Base-by-base conservation (phyloP, 768 basidiomycete species). In the Rhizopogon vinicolor region DNA sequence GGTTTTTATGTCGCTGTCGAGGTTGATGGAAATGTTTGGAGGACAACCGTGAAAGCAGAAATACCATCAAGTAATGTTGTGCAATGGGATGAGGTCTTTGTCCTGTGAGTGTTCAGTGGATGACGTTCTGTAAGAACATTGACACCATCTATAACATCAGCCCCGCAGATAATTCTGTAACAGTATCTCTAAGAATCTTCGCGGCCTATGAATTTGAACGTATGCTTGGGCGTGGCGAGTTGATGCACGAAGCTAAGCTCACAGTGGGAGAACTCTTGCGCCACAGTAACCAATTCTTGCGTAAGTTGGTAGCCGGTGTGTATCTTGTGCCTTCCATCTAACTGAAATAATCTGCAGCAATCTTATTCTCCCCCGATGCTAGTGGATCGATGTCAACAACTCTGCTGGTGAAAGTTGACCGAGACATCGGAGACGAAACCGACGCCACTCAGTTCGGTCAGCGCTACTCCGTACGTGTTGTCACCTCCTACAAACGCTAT, bases 1-100 rank as follows among this genome's bases (percentile, higher is more conserved):
- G 56, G 54, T 2, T 63, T 63, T 39, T 63, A 54, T 44, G 59
- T 58, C 31, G 46, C 49, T 7, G 39, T 63, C 8, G 19, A 60
- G 44, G 41, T 56, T 7, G 10, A 12, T 10, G 28, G 39, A 29
- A 33, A n/a, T 13, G 3, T 33, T 19, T 55, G 43, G 46, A 51
- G 45, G 35, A 63, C 62, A 7, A 16, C 41, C 18, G 57, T 13
- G 9, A 57, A 48, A 48, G 40, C 55, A 3, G 9, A 49, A 49
- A 14, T 53, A 10, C 33, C 3, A n/a, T 45, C 54, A 19, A 19
- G 44, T n/a, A 50, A 55, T 41, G n/a, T 51, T 25, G 52, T 63
- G 31, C 41, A 57, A 12, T 63, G 62, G 62, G 50, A 59, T 3
- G 54, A 62, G 14, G 28, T 18, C 28, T 54, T 62, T 16, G 10